These are phyloP conservation scores for Pyrenophora seminiperda DNA, from an alignment of 2,329 filamentous ascomycete genomes.

Conservation along the genomic window DNA sequence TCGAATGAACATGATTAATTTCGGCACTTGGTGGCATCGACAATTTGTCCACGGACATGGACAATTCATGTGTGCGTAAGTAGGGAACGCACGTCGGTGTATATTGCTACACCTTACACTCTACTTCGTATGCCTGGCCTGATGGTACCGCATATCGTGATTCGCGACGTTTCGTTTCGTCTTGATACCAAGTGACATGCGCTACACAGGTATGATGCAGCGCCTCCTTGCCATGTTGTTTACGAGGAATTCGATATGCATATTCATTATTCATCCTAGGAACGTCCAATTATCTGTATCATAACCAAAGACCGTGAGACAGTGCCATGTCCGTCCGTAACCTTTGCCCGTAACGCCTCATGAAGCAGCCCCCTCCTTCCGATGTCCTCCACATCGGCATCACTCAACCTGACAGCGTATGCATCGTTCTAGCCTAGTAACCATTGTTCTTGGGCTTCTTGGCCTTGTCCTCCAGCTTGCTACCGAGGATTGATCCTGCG, in stretches of 20 bases:
- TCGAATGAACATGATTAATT: neutral
- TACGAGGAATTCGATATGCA: neutral
- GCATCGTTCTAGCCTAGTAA: slow-evolving; percentile 5
- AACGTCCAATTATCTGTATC: neutral
- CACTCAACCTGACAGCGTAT: neutral
- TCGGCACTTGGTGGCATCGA: neutral
- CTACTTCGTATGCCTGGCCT: too few relatives aligned
- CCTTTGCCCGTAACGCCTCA: slow-evolving; percentile 4
- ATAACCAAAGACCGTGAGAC: neutral
- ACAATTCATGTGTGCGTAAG: neutral
- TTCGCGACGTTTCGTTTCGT: slow-evolving; percentile 1
- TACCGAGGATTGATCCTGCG: slow-evolving; percentile 62
- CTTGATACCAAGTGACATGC: neutral
- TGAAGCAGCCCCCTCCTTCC: neutral
- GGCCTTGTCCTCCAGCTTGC: slow-evolving; percentile 59
- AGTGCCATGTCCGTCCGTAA: neutral
- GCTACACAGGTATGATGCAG: neutral
- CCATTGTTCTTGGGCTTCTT: slow-evolving; percentile 50
- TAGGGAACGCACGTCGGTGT: neutral
- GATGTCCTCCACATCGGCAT: neutral
- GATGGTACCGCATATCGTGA: neutral
- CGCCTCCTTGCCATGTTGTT: neutral
- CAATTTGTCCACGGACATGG: neutral
- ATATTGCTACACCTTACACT: too few relatives aligned
- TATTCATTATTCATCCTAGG: slow-evolving; percentile 6